Percentiles rank a stretch among this genome's conserved stretches.
These are phyloP conservation scores for Diplodia mutila DNA, from an alignment of 2,329 filamentous ascomycete species.

Conservation along the genomic window DNA sequence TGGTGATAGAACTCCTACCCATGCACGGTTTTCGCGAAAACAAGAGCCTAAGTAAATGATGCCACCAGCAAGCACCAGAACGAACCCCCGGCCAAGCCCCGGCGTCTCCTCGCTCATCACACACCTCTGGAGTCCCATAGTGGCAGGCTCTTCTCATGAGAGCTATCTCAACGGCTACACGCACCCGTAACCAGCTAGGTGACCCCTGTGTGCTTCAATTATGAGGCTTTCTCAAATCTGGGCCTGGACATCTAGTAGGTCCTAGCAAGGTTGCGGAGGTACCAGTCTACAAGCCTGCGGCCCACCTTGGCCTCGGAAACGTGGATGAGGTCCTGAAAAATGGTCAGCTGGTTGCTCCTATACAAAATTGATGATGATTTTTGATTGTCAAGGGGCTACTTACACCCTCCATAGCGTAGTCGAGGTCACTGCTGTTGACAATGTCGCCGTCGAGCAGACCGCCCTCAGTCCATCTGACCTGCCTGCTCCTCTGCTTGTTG, in stretches of 20 bases:
- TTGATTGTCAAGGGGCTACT: conserved; percentile 46
- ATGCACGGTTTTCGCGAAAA: not conserved
- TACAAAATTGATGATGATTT: not conserved
- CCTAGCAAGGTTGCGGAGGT: conserved; percentile 92
- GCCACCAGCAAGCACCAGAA: not conserved
- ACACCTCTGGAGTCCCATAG: not conserved
- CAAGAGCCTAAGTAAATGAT: conserved; percentile 6
- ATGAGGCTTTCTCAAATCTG: not conserved
- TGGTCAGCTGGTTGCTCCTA: conserved; percentile 31
- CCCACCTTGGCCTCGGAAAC: conserved; percentile 99
- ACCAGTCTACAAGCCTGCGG: conserved; percentile 97
- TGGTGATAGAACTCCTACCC: conserved; percentile 11
- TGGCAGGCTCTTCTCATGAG: not conserved
- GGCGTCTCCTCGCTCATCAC: not conserved
- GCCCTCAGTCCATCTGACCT: conserved; percentile 91
- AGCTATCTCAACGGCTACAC: not conserved
- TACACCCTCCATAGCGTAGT: conserved; percentile 95
- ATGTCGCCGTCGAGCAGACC: conserved; percentile 89
- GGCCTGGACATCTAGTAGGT: conserved; percentile 70
- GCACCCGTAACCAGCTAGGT: not conserved
- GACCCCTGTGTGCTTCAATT: not conserved
- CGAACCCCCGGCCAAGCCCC: not conserved
- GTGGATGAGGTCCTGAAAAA: conserved; percentile 83
- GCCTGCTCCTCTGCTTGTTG: conserved; percentile 98
- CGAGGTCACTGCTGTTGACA: conserved; percentile 90